Conservation (phyloP, 2,329 filamentous ascomycete species). For the Rhytidhysteron rufulum region DNA sequence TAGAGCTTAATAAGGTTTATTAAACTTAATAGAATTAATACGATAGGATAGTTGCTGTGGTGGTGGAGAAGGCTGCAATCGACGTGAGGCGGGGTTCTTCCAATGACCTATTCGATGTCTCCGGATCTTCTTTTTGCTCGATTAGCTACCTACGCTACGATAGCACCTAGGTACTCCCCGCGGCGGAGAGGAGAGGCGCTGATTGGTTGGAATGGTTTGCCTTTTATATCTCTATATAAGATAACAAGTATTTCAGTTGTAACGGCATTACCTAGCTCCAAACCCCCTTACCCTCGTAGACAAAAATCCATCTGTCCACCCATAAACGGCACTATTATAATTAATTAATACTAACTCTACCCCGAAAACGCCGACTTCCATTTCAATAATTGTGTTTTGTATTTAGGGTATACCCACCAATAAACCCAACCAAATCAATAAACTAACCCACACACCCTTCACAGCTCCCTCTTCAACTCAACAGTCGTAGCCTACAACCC, state of each 20-base stretch:
- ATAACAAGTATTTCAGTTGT: neutral
- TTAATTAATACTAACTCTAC: constrained; percentile 15
- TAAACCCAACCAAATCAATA: neutral
- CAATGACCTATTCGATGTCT: no score
- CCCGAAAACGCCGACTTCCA: constrained; percentile 18
- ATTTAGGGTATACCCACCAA: constrained; percentile 9
- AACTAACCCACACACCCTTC: constrained; percentile 1
- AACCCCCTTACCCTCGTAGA: neutral
- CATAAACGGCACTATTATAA: constrained; percentile 11
- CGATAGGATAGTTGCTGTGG: no score
- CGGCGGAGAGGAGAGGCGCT: no score
- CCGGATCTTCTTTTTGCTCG: no score
- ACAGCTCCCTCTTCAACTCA: constrained; percentile 13
- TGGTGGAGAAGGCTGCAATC: no score
- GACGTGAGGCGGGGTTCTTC: no score
- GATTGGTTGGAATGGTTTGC: no score
- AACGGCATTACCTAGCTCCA: neutral
- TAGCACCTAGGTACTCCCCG: no score
- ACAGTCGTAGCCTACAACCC: constrained; percentile 10
- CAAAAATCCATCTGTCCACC: constrained; percentile 4
- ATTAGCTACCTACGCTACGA: no score
- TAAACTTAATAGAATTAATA: no score
- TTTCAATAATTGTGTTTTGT: constrained; percentile 12
- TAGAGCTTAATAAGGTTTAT: no score
- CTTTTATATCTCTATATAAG: neutral